These are phyloP conservation scores for Amoeboaphelidium occidentale DNA, from an alignment of 371 early-diverging fungal genomes.

Conservation along the genomic window DNA sequence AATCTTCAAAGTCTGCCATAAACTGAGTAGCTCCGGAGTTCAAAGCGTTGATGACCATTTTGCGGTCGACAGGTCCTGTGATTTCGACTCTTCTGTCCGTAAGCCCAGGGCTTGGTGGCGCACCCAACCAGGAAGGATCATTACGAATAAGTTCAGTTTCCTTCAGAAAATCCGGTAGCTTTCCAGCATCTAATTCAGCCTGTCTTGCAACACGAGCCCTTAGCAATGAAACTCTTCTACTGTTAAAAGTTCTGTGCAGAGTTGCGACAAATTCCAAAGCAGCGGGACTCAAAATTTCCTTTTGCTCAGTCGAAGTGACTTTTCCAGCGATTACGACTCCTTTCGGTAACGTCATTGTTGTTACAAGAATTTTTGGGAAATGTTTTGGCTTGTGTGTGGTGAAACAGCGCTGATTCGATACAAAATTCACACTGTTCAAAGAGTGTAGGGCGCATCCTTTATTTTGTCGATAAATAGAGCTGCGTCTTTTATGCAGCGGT, in stretches of 20 bases:
- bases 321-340: too few relatives aligned
- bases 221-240: conserved; percentile 50
- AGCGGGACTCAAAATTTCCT: conserved; percentile 42
- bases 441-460: too few relatives aligned
- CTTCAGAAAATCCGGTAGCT: conserved; percentile 65
- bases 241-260: conserved; percentile 57
- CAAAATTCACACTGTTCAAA: too few relatives aligned
- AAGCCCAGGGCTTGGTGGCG: conserved; percentile 68
- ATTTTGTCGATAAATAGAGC: too few relatives aligned
- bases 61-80: conserved; percentile 89
- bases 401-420: too few relatives aligned
- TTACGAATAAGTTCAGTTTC: conserved; percentile 70
- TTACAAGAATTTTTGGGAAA: too few relatives aligned
- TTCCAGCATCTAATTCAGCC: conserved; percentile 44
- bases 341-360: too few relatives aligned
- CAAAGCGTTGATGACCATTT: conserved; percentile 93
- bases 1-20: conserved; percentile 95
- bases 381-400: too few relatives aligned
- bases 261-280: conserved; percentile 56
- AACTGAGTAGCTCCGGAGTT: conserved; percentile 74
- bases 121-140: conserved; percentile 64
- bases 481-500: too few relatives aligned
- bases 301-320: conserved; percentile 13
- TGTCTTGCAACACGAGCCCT: conserved; percentile 44
- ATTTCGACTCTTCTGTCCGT: conserved; percentile 84